These are phyloP conservation scores for Cryphonectria parasitica DNA, from an alignment of 2,329 filamentous ascomycete genomes.

Conservation along the genomic window DNA sequence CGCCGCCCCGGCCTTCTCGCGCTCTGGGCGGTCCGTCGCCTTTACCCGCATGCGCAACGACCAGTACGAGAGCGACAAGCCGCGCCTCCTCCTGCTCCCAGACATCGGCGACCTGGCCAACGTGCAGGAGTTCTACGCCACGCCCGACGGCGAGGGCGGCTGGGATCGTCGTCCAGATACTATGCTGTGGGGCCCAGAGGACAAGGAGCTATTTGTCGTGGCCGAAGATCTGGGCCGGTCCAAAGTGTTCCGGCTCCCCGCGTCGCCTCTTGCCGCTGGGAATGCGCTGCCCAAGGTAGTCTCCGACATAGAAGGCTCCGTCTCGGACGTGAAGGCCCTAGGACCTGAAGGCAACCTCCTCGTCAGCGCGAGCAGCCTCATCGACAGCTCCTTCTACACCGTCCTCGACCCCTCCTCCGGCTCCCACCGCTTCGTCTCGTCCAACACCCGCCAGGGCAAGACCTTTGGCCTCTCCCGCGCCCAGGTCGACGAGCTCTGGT, in stretches of 20 bases:
- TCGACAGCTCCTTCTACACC: conserved; percentile 73
- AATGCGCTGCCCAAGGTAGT: conserved; percentile 52
- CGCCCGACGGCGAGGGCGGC: conserved; percentile 63
- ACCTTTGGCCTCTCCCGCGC: conserved; percentile 66
- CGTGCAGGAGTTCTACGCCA: conserved; percentile 65
- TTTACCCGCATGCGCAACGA: conserved; percentile 79
- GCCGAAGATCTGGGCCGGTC: conserved; percentile 71
- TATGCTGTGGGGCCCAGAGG: conserved; percentile 61
- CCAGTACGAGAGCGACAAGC: conserved; percentile 82
- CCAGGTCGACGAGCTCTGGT: conserved; percentile 73
- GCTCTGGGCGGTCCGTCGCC: conserved; percentile 69
- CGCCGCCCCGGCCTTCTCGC: conserved; percentile 72
- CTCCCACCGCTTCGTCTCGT: conserved; percentile 56
- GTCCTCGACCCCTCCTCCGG: conserved; percentile 55
- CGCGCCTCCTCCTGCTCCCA: conserved; percentile 66
- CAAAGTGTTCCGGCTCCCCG: conserved; percentile 65
- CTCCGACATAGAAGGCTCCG: conserved; percentile 54
- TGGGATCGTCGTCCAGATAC: conserved; percentile 64
- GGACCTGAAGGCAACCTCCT: conserved; percentile 57
- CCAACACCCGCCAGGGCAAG: conserved; percentile 66
- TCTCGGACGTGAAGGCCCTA: conserved; percentile 58
- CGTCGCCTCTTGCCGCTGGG: conserved; percentile 53
- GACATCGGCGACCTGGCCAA: conserved; percentile 61
- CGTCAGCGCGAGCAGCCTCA: conserved; percentile 67
- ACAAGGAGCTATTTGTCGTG: conserved; percentile 69